Base-by-base conservation (phyloP, 306 rosid species). In the Gleditsia sinensis region DNA sequence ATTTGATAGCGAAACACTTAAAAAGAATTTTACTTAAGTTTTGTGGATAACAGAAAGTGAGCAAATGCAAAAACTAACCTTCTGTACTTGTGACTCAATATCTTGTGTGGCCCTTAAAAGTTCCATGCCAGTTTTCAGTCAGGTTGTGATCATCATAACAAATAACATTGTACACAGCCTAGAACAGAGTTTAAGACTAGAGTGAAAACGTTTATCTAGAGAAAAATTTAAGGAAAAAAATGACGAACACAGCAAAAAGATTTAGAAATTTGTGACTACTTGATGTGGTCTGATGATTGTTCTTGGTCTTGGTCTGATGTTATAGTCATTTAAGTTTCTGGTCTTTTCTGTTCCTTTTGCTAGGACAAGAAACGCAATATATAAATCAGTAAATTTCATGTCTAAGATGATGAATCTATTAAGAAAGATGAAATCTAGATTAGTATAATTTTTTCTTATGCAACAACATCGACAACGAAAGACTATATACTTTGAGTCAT, bases 151-250 rank as follows among this genome's bases (percentile, higher is more conserved):
- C 92, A 6, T 80, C 63, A 59, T 93, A 93, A 54, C 85, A 90
- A 34, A 85, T 87, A 62, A 93, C 93, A 58, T 93, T 90, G 89
- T 87, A 93, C 51, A 48, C 88, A 28, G 93, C 93, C 96, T 93
- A 83, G 21, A 62, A 32, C 40, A 40, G 39, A 40, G 36, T 7
- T 28, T 34, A 16, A 45, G 25, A 27, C 17, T 28, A 40, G 32
- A 36, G 53, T 23, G 4, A 46, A 13, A 75, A 50, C 19, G 28
- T 34, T 9, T 9, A 37, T 73, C 40, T 71, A 21, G 37, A 2
- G 11, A 39, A 28, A 28, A 28, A 28, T 28, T 28, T 28, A n/a
- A 28, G 2, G 4, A 28, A 28, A 4, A 28, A 7, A 34, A 34
- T 2, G 7, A 3, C 9, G 0, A 13, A 0, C 37, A 57, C 32